Conservation (phyloP, 306 rosid genomes). For the Gastrolobium bilobum region DNA sequence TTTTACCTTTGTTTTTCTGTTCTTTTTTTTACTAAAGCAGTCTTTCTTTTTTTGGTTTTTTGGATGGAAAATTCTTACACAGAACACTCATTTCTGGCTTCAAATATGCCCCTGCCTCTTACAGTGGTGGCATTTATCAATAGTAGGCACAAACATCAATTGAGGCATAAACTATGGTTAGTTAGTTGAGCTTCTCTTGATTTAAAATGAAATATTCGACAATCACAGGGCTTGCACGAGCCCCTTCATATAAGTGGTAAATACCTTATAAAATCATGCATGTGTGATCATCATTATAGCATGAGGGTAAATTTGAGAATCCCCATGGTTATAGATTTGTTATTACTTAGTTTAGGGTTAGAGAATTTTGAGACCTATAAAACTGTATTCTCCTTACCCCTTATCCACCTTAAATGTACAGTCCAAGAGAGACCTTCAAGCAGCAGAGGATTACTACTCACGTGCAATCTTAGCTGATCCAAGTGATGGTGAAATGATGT, state of each 20-base stretch:
- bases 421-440: conserved; percentile 74
- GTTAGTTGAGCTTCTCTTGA: conserved; percentile 24
- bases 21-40: not conserved
- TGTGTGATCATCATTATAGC: not conserved
- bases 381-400: not conserved
- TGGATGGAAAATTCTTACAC: not conserved
- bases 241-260: conserved; percentile 4
- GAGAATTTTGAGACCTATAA: conserved; percentile 16
- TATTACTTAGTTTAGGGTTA: conserved; percentile 12
- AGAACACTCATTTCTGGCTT: conserved; percentile 14
- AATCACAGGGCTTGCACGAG: conserved; percentile 13
- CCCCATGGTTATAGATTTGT: conserved; percentile 10
- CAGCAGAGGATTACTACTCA: conserved; percentile 71
- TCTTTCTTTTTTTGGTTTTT: not conserved
- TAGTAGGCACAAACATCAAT: conserved; percentile 5
- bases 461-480: conserved; percentile 75
- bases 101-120: not conserved
- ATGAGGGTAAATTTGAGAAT: not conserved
- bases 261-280: not conserved
- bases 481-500: conserved; percentile 66
- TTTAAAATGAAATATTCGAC: not conserved
- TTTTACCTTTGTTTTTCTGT: conserved; percentile 2
- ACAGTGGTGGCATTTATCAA: not conserved
- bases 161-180: conserved; percentile 3
- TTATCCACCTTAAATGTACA: conserved; percentile 50